Evolutionary conservation across 495 filamentous ascomycete genomes (phyloP).

Genomic region (Copromyces sp.): DNA sequence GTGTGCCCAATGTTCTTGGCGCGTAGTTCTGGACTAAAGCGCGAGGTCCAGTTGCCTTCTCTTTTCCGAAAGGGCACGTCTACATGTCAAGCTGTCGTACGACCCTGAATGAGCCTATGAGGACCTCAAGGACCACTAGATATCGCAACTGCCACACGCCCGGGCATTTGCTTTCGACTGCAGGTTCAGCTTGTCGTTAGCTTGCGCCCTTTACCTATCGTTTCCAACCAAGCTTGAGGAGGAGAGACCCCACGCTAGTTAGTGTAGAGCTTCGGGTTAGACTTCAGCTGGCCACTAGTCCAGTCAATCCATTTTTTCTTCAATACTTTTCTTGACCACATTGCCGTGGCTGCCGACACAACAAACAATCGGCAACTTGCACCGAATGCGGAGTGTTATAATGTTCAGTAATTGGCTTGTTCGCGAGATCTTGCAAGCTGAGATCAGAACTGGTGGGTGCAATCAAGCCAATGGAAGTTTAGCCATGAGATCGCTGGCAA

Average conservation of each 20-base stretch:
- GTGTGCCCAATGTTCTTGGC: background rate
- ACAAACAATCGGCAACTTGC: background rate
- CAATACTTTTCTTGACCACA: background rate
- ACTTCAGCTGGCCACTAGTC: background rate
- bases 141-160: background rate
- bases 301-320: background rate
- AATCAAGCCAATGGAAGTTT: background rate
- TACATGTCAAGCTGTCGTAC: background rate
- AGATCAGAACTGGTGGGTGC: too few relatives aligned
- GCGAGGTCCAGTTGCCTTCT: background rate
- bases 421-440: background rate
- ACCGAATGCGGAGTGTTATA: background rate
- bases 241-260: background rate
- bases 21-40: background rate
- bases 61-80: background rate
- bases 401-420: background rate
- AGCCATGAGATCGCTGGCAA: background rate
- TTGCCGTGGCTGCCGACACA: background rate
- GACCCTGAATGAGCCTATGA: background rate
- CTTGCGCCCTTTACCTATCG: background rate
- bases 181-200: background rate
- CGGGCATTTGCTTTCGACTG: background rate
- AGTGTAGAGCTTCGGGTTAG: background rate
- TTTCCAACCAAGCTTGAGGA: background rate
- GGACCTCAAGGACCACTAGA: background rate